These are phyloP conservation scores for Apiotrichum gamsii DNA, from an alignment of 1,284 basidiomycete species.

Conservation along the genomic window DNA sequence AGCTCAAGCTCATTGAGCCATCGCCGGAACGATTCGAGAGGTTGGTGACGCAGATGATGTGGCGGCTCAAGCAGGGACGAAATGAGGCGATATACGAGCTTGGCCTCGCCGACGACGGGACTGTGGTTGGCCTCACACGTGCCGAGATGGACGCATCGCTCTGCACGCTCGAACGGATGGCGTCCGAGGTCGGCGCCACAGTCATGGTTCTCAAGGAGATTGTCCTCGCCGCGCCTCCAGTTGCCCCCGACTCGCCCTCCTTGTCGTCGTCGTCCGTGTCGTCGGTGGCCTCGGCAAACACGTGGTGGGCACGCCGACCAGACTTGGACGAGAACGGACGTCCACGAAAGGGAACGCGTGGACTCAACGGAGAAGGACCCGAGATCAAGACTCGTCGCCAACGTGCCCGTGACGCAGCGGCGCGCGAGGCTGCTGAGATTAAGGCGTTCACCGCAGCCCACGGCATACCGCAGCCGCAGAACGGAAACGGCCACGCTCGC, in stretches of 20 bases:
- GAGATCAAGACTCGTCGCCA: constrained; percentile 2
- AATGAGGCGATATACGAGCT: constrained; percentile 90
- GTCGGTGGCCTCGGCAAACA: background rate
- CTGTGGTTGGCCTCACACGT: constrained; percentile 69
- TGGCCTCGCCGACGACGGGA: constrained; percentile 75
- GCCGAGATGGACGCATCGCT: constrained; percentile 70
- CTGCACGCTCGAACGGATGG: constrained; percentile 83
- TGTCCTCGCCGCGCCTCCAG: constrained; percentile 23
- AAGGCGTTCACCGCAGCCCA: too few relatives aligned
- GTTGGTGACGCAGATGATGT: constrained; percentile 88
- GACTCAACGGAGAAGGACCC: constrained; percentile 6
- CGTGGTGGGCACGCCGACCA: constrained; percentile 20
- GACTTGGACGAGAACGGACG: constrained; percentile 28
- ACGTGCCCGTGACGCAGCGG: background rate
- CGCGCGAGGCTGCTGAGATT: constrained; percentile 1
- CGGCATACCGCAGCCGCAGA: too few relatives aligned
- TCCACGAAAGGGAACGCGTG: constrained; percentile 23
- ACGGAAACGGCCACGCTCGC: background rate
- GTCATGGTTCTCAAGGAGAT: constrained; percentile 82
- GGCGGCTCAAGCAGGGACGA: constrained; percentile 83
- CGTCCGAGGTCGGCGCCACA: constrained; percentile 79
- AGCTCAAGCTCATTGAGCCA: constrained; percentile 46
- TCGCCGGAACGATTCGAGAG: constrained; percentile 47
- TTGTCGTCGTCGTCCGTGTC: background rate
- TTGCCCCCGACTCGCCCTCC: background rate